Evolutionary conservation across 306 rosid species (phyloP).

Genomic region (Cyclanthera cordifolia): DNA sequence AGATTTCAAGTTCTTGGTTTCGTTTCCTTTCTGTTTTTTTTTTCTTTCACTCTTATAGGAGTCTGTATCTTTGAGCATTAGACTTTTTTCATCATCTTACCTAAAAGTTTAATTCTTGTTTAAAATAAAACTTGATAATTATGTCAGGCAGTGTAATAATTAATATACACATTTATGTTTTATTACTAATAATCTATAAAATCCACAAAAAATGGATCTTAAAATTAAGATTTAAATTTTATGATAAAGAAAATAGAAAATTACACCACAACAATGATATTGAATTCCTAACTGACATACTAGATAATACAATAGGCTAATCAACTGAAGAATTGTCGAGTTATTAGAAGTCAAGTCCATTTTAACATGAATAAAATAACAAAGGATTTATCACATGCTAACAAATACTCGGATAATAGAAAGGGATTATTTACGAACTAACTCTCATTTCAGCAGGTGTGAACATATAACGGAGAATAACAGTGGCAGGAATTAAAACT

Average conservation of each 20-base stretch:
- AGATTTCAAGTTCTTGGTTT: no score
- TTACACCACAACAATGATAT: neutral
- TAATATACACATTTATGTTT: neutral
- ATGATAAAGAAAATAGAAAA: neutral
- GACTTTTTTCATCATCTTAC: no score
- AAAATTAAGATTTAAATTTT: no score
- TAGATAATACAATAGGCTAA: neutral
- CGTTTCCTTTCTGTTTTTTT: no score
- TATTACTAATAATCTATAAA: neutral
- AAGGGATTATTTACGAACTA: neutral
- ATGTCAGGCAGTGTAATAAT: neutral
- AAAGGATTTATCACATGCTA: neutral
- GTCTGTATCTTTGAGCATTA: no score
- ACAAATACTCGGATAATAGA: neutral
- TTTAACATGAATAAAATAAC: neutral
- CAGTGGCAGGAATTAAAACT: constrained; percentile 65
- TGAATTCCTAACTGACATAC: neutral
- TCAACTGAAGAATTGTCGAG: neutral
- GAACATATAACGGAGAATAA: constrained; percentile 79
- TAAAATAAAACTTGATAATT: neutral
- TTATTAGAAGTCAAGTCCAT: neutral
- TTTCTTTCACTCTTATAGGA: no score
- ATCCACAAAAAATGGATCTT: no score
- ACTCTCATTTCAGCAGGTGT: constrained; percentile 82
- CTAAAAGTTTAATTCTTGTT: no score